Base-by-base conservation (phyloP, 306 rosid genomes). In the Gillenia trifoliata region DNA sequence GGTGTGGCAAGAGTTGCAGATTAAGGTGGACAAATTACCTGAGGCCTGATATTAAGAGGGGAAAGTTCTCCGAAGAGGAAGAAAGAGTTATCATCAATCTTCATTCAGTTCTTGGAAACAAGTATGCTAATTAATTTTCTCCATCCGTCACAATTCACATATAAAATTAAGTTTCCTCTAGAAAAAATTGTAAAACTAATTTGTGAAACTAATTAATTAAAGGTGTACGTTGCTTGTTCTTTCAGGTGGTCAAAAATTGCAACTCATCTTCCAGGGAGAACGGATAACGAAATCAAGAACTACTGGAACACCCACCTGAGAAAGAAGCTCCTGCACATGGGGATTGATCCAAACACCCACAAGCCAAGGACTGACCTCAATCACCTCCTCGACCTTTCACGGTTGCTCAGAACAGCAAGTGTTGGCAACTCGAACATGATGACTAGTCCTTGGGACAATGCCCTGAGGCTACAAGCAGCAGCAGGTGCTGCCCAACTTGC, bases 201-300 rank as follows among this genome's bases (percentile, higher is more conserved):
- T 12, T 54, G 45, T 17, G 29, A 33, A 34, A 38, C 43, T 17
- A 38, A 50, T 60, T n/a, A 13, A n/a, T 57, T 72, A 11, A 61
- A 38, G 76, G 28, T 76, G 11, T 33, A 16, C 13, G 31, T 67
- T 22, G 29, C 28, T 25, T 59, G 16, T 69, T 50, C 6, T 43
- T 73, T 49, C 69, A 93, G 98, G 80, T 93, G 98, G 98, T 93
- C 98, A 2, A 91, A 77, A 85, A 93, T 93, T 76, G 98, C 98
- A 40, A 52, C 78, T 0, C 91, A 89, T 88, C 93, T 93, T 40
- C 96, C 96, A 0, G 94, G 98, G 23, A 17, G 97, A 78, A 93
- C 98, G 0, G 98, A 93, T 56, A 93, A 93, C 22, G 97, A 93
- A 70, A 45, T 45, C 52, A 45, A 45, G 52, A 45, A 45, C 6